Conservation (phyloP, 495 filamentous ascomycete species). For the Hyaloscypha variabilis region DNA sequence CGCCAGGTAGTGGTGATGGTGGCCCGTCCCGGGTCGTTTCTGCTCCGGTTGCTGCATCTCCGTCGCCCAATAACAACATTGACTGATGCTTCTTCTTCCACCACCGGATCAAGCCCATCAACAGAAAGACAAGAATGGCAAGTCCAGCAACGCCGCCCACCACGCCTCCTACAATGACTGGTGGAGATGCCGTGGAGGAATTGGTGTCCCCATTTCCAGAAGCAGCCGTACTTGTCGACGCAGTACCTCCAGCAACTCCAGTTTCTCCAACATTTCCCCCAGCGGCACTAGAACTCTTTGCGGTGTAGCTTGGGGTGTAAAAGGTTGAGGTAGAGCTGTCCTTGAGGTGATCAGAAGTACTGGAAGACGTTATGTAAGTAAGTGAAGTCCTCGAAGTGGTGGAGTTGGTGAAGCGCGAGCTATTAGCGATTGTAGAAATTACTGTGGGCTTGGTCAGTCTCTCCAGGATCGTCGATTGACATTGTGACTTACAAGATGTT, state of each 20-base stretch:
- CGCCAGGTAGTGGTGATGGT: constrained; percentile 45
- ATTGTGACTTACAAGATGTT: constrained; percentile 40
- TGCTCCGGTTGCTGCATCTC: constrained; percentile 35
- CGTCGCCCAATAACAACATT: constrained; percentile 29
- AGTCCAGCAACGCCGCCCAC: constrained; percentile 67
- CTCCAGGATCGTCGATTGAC: background rate
- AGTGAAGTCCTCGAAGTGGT: constrained; percentile 17
- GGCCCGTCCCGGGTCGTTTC: constrained; percentile 35
- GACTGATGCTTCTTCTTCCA: constrained; percentile 52
- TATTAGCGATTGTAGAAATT: constrained; percentile 30
- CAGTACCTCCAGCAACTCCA: constrained; percentile 24
- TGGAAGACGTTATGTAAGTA: constrained; percentile 20
- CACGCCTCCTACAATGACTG: constrained; percentile 64
- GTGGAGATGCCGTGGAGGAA: constrained; percentile 21
- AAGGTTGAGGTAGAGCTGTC: constrained; percentile 8
- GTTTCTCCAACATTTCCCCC: constrained; percentile 27
- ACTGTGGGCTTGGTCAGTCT: constrained; percentile 10
- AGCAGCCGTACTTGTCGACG: constrained; percentile 20
- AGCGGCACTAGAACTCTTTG: constrained; percentile 15
- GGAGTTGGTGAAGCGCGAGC: constrained; percentile 37
- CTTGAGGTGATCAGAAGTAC: constrained; percentile 1
- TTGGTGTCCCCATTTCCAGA: constrained; percentile 30
- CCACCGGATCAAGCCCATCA: constrained; percentile 59
- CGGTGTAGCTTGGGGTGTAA: constrained; percentile 10
- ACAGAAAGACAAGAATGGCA: constrained; percentile 56